Evolutionary conservation across 2,329 filamentous ascomycete species (phyloP), one percentile per base, ranked within the genome.

Genomic region (Botrytis galanthina): DNA sequence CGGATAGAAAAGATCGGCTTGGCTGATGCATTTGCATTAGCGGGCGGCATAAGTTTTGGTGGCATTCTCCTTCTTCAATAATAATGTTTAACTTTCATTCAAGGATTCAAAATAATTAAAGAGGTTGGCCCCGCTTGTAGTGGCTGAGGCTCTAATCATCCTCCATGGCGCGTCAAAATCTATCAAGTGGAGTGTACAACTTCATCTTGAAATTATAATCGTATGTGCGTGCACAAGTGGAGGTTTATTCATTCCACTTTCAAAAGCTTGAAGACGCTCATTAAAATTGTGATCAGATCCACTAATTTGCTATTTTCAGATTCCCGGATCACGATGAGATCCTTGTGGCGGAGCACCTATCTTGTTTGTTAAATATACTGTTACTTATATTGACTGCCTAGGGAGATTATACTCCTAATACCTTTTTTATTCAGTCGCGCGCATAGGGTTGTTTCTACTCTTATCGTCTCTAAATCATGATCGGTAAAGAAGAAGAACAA

Each of bases 11-110:
- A 54, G 69, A 71, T 71, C 69, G 59, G 26, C 69, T 71, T 64
- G 59, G 59, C 59, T 64, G 69, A 46, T 66, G 66, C 61, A 71
- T 71, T 46, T 71, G 69, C 69, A 62, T 66, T 71, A 71, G 69
- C 69, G 59, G 48, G 44, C 59, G 60, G 59, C 69, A 66, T 54
- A 64, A 66, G 69, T 51, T 42, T 48, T 39, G 46, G 44, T 51
- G 42, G 39, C 14, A 60, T 57, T 26, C 29, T 35, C 37, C 18
- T 60, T 12, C 35, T 64, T 48, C 35, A 48, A 8, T 35, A 39
- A 61, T 54, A n/a, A 35, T 51, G 29, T 32, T 60, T 26, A 12
- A 61, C 42, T 48, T 66, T 32, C 7, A 22, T 39, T 32, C 51
- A 59, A 44, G 66, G 48, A 59, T 69, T 69, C 48, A 32, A 57